Evolutionary conservation across 768 basidiomycete species (phyloP), one percentile per base, ranked within the genome.

Genomic region (Tylopilus intermedius): DNA sequence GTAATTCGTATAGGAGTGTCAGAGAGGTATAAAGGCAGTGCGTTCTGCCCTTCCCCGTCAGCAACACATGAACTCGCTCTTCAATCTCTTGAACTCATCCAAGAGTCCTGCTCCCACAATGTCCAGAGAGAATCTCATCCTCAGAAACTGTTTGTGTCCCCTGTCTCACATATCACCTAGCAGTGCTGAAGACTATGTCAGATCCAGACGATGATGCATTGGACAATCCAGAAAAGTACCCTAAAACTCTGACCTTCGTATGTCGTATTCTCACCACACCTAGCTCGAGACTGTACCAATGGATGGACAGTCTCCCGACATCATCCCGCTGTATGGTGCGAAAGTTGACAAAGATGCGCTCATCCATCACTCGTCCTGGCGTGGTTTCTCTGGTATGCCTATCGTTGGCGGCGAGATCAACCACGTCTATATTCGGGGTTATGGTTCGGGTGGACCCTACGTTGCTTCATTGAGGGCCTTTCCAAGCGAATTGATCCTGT

Each of bases 401-500:
- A 44, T 53, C 29, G 42, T 53, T 4, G 47, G 52, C 11, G 52
- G 52, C 0, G 52, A 53, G 13, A 42, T 46, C 30, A 46, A 50
- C 49, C 26, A 45, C 13, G 49, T 54, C 38, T 54, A 50, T 30
- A 35, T 54, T 29, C 48, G 53, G 2, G 53, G 44, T 10, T 38
- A 49, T 24, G 52, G 47, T 27, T 48, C 47, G 3, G 41, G 47
- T n/a, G 52, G 35, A 2, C 49, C 49, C 4, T 14, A 52, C 11
- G 15, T 47, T 22, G 48, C 37, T n/a, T 18, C 47, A 15, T 47
- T 53, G 41, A 53, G 46, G 33, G 52, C 13, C n/a, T 15, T 54
- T 5, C 53, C 53, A 4, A 49, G 47, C 43, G 53, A 50, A 21
- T 47, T 50, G 14, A 45, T 50, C 37, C 24, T 54, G n/a, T 54